These are phyloP conservation scores for Zizania latifolia DNA, from an alignment of 176 grass and related monocot species.

Conservation along the genomic window DNA sequence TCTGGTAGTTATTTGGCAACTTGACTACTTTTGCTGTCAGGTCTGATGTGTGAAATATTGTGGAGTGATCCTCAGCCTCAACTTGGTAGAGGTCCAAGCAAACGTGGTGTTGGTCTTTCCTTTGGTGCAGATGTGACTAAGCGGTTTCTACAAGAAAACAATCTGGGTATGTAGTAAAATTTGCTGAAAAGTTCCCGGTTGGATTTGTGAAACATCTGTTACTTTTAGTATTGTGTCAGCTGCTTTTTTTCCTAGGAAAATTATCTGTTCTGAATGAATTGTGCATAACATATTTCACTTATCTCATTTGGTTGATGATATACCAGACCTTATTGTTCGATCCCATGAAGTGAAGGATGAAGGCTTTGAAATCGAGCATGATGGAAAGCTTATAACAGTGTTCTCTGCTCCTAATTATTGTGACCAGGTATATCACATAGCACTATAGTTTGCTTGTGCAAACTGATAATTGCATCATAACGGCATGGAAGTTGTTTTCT, in stretches of 20 bases:
- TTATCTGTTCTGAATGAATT: not conserved
- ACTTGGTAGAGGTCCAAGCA: slow-evolving; percentile 87
- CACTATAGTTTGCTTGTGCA: too few species aligned
- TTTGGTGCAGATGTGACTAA: slow-evolving; percentile 92
- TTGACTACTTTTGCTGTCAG: slow-evolving; percentile 25
- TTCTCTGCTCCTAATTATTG: slow-evolving; percentile 93
- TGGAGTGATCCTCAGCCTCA: slow-evolving; percentile 93
- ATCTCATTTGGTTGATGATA: not conserved
- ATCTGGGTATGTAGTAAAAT: slow-evolving; percentile 34
- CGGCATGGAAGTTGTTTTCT: too few species aligned
- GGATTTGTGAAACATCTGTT: not conserved
- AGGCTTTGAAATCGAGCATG: slow-evolving; percentile 80
- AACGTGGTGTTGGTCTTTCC: slow-evolving; percentile 84
- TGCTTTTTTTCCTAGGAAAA: not conserved
- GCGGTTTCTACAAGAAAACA: slow-evolving; percentile 63
- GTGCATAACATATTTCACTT: not conserved
- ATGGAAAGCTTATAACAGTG: slow-evolving; percentile 90
- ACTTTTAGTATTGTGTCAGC: not conserved
- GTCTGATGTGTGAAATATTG: slow-evolving; percentile 86
- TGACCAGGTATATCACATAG: too few species aligned
- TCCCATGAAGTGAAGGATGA: slow-evolving; percentile 80
- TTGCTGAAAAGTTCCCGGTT: not conserved
- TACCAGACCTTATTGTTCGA: slow-evolving; percentile 78
- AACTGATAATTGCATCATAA: too few species aligned
- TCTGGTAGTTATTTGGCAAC: not conserved